phyloP scores from a whole-genome alignment of 257 asterid species.

The Plectranthus barbatus region DNA sequence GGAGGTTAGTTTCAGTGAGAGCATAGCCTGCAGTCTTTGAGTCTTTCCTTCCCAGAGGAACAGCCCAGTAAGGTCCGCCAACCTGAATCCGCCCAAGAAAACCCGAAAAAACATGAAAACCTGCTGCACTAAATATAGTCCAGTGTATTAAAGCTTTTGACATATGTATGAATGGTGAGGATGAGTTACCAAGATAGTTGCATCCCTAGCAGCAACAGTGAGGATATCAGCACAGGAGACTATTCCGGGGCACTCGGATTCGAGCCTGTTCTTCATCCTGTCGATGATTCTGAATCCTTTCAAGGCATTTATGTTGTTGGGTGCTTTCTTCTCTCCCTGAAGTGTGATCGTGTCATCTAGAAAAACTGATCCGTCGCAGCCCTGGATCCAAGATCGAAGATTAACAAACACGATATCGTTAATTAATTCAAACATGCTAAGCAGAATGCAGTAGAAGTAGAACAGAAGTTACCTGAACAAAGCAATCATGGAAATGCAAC shows the following conservation, averaged over 20 bases:
- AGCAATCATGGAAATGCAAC: conserved; percentile 79
- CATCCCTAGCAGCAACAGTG: conserved; percentile 90
- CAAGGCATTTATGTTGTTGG: conserved; percentile 51
- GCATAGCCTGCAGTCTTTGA: conserved; percentile 68
- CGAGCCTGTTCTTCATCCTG: conserved; percentile 57
- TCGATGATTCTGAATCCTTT: conserved; percentile 81
- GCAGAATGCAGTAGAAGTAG: background rate
- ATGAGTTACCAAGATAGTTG: conserved; percentile 51
- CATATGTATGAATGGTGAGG: background rate
- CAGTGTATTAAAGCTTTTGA: too few species aligned
- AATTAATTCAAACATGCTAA: too few species aligned
- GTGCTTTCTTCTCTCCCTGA: conserved; percentile 67
- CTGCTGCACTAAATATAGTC: background rate
- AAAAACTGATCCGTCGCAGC: conserved; percentile 79
- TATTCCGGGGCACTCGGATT: conserved; percentile 73
- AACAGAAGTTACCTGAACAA: conserved; percentile 59
- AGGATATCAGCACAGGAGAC: conserved; percentile 94
- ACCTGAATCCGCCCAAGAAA: conserved; percentile 35
- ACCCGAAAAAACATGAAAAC: background rate
- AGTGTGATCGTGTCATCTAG: conserved; percentile 71
- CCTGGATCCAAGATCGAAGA: conserved; percentile 40
- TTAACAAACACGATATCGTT: too few species aligned
- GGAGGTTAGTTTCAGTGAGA: conserved; percentile 50
- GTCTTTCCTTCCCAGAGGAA: conserved; percentile 79
- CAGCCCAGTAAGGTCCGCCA: conserved; percentile 95